A percentile compares a stretch with the other conserved stretches of the same genome.
Conservation (phyloP, 2,329 filamentous ascomycete species). For the Metarhizium rileyi region DNA sequence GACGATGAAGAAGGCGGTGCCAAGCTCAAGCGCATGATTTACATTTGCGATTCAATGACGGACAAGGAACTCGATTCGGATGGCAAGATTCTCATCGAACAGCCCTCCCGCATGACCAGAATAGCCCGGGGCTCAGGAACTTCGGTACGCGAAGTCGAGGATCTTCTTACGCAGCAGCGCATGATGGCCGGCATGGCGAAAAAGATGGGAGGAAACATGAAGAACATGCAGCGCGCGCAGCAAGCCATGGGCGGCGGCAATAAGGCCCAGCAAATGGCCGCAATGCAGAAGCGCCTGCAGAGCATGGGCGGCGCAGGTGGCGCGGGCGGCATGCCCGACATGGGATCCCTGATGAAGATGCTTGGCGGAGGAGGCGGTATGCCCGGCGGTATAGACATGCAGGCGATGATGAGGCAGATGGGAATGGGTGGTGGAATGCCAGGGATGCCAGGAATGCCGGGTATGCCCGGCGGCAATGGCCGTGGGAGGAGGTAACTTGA, state of each 20-base stretch:
- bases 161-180: slow-evolving; percentile 90
- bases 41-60: slow-evolving; percentile 98
- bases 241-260: slow-evolving; percentile 84
- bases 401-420: slow-evolving; percentile 70
- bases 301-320: slow-evolving; percentile 74
- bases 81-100: slow-evolving; percentile 86
- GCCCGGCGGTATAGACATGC: slow-evolving; percentile 66
- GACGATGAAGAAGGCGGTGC: slow-evolving; percentile 92
- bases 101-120: slow-evolving; percentile 86
- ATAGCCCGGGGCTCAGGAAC: slow-evolving; percentile 87
- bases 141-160: slow-evolving; percentile 51
- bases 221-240: slow-evolving; percentile 92
- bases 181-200: slow-evolving; percentile 99
- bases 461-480: slow-evolving; percentile 17
- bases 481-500: slow-evolving; percentile 21
- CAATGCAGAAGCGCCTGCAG: slow-evolving; percentile 92
- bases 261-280: slow-evolving; percentile 86
- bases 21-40: slow-evolving; percentile 97
- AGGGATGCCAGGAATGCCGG: slow-evolving; percentile 14
- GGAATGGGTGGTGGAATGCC: slow-evolving; percentile 41
- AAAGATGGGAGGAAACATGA: slow-evolving; percentile 96
- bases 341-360: slow-evolving; percentile 88
- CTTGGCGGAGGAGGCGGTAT: slow-evolving; percentile 56
- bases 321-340: slow-evolving; percentile 65
- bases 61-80: slow-evolving; percentile 91